Base-by-base conservation (phyloP, 2,329 filamentous ascomycete species). In the Bertia moriformis region DNA sequence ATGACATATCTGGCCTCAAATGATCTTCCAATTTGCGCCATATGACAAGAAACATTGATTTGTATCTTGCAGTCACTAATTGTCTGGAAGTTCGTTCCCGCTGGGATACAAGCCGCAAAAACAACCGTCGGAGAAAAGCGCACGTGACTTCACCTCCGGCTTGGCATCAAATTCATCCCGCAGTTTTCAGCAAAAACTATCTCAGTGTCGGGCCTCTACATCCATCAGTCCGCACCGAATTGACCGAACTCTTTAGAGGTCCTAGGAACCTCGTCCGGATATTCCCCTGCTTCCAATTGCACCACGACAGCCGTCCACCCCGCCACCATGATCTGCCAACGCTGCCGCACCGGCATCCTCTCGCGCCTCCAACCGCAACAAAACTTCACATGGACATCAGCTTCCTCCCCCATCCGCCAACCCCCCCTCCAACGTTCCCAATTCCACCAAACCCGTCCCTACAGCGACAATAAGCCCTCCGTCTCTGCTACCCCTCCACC, bases 271-370 rank as follows among this genome's bases (percentile, higher is more conserved):
- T n/a, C n/a, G n/a, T n/a, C n/a, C n/a, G n/a, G n/a, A n/a, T n/a
- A n/a, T n/a, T n/a, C n/a, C n/a, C n/a, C n/a, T n/a, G n/a, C n/a
- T n/a, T n/a, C n/a, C 57, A 54, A 43, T 58, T 59, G 42, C 41
- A 58, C 29, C 43, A 52, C 39, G 48, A 55, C 24, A 57, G 52
- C 35, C 51, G 51, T 18, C 36, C 55, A 20, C 51, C 49, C 18
- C 49, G 48, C 19, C 44, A 53, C 35, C 42, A 62, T 61, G 58
- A 58, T 62, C 40, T 62, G 59, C 51, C 53, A 53, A 46, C 53
- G 54, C 39, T 62, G 59, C 45, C 58, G 59, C 37, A 56, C 53
- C 14, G 53, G 49, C 44, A 52, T 62, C 44, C 48, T 61, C 43
- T 56, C 53, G 33, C 58, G 57, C 41, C 48, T 61, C 18, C 52